Evolutionary conservation across 2,329 filamentous ascomycete genomes (phyloP).

Genomic region (Akanthomyces dipterigenus): DNA sequence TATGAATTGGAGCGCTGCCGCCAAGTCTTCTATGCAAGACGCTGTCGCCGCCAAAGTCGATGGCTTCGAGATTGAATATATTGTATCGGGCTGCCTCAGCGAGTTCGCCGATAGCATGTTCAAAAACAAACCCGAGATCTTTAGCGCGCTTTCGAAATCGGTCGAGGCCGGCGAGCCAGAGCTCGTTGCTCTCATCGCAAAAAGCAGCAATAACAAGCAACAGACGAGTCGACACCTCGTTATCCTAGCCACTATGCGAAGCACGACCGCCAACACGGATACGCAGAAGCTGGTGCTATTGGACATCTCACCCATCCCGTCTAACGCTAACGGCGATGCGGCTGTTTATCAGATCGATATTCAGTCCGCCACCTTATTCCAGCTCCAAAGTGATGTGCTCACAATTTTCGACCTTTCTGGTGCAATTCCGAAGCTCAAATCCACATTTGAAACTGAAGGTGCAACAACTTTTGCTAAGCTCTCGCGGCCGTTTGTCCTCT

Average conservation of each 20-base stretch:
- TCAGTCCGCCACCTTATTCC: constrained; percentile 56
- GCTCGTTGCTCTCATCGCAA: constrained; percentile 47
- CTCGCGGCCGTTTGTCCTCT: constrained; percentile 59
- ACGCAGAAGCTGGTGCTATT: constrained; percentile 32
- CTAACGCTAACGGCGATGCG: constrained; percentile 15
- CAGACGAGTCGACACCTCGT: constrained; percentile 26
- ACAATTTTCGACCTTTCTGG: constrained; percentile 58
- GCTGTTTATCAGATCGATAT: constrained; percentile 51
- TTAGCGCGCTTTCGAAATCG: constrained; percentile 44
- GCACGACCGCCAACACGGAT: constrained; percentile 19
- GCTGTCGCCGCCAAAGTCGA: constrained; percentile 25
- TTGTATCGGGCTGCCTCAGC: constrained; percentile 35
- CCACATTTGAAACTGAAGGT: constrained; percentile 43
- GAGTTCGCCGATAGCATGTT: constrained; percentile 50
- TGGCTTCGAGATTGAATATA: constrained; percentile 43
- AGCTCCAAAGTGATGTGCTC: constrained; percentile 48
- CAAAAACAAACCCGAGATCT: constrained; percentile 45
- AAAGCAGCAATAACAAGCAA: constrained; percentile 25
- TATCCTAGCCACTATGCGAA: constrained; percentile 26
- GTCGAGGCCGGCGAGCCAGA: constrained; percentile 39
- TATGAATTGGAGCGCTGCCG: constrained; percentile 28
- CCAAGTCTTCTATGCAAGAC: constrained; percentile 30
- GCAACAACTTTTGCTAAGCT: constrained; percentile 59
- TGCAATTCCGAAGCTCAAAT: constrained; percentile 54
- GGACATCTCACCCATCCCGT: constrained; percentile 32